Evolutionary conservation across 805 yeast species (phyloP).

Genomic region (Candida dajiaensis): DNA sequence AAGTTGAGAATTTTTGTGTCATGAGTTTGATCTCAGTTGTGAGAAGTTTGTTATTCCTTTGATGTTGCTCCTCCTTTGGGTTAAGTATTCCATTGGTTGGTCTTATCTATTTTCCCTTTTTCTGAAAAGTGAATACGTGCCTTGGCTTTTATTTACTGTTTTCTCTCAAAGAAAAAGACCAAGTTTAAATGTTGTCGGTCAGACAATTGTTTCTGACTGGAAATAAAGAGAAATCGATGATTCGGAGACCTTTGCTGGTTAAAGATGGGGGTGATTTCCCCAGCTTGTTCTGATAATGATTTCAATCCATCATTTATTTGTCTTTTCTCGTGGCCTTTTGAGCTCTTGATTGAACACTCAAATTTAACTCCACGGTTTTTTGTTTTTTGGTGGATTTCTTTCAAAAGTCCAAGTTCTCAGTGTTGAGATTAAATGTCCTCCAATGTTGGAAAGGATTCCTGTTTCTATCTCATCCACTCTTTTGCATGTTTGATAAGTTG

Average conservation of each 20-base stretch:
- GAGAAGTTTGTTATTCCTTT: background rate
- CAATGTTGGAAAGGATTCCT: background rate
- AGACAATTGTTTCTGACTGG: background rate
- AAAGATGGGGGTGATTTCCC: background rate
- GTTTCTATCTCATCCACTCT: background rate
- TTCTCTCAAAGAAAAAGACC: background rate
- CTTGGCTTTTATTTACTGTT: background rate
- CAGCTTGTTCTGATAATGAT: background rate
- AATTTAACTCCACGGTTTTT: background rate
- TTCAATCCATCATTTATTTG: background rate
- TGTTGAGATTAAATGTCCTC: background rate
- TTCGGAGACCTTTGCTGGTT: background rate
- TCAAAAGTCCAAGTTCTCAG: background rate
- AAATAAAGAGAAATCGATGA: background rate
- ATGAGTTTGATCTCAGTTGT: background rate
- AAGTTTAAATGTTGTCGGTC: background rate
- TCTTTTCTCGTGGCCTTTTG: background rate
- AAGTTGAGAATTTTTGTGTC: background rate
- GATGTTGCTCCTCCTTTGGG: background rate
- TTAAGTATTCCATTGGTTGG: background rate
- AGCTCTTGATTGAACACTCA: background rate
- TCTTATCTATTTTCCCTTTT: background rate
- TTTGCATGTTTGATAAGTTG: too few relatives aligned
- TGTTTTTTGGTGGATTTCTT: background rate
- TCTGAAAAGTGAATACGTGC: background rate